Evolutionary conservation across 2,329 filamentous ascomycete species (phyloP).

Genomic region (Tolypocladium tundrense): DNA sequence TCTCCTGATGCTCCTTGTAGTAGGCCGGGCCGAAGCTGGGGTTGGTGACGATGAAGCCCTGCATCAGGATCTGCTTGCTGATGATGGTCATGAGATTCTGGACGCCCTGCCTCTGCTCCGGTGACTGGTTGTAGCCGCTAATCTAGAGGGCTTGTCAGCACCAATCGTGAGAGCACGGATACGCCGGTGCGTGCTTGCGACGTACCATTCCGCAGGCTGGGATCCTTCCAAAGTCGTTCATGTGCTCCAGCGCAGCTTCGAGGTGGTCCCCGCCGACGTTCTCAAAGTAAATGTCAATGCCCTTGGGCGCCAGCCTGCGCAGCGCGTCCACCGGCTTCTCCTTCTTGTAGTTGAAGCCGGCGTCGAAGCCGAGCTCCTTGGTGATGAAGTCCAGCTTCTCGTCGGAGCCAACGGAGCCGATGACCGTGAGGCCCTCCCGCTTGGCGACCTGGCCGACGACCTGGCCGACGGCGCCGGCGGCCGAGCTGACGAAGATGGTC

Average conservation of each 20-base stretch:
- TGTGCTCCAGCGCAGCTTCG: slow-evolving; percentile 30
- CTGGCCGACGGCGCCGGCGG: slow-evolving; percentile 73
- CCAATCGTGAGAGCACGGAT: not conserved
- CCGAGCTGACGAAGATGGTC: slow-evolving; percentile 73
- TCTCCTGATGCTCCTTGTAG: slow-evolving; percentile 61
- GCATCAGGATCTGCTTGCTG: slow-evolving; percentile 57
- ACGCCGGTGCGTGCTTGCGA: not conserved
- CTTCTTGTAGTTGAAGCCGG: slow-evolving; percentile 82
- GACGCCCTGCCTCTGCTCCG: slow-evolving; percentile 50
- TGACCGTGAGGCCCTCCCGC: slow-evolving; percentile 66
- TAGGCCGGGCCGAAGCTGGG: slow-evolving; percentile 57
- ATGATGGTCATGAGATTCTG: slow-evolving; percentile 56
- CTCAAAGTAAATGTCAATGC: slow-evolving; percentile 59
- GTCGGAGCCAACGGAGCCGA: slow-evolving; percentile 71
- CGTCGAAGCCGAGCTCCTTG: slow-evolving; percentile 41
- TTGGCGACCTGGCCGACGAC: slow-evolving; percentile 77
- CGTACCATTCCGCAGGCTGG: slow-evolving; percentile 51
- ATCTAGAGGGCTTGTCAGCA: slow-evolving; percentile 32
- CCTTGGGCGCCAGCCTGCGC: slow-evolving; percentile 59
- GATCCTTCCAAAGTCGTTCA: slow-evolving; percentile 57
- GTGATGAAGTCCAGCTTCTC: slow-evolving; percentile 63
- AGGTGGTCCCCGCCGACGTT: slow-evolving; percentile 44
- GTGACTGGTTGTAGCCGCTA: slow-evolving; percentile 58
- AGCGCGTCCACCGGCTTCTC: slow-evolving; percentile 61
- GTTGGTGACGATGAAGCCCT: slow-evolving; percentile 66